Evolutionary conservation across 2,329 filamentous ascomycete genomes (phyloP).

Genomic region (Macroventuria anomochaeta): DNA sequence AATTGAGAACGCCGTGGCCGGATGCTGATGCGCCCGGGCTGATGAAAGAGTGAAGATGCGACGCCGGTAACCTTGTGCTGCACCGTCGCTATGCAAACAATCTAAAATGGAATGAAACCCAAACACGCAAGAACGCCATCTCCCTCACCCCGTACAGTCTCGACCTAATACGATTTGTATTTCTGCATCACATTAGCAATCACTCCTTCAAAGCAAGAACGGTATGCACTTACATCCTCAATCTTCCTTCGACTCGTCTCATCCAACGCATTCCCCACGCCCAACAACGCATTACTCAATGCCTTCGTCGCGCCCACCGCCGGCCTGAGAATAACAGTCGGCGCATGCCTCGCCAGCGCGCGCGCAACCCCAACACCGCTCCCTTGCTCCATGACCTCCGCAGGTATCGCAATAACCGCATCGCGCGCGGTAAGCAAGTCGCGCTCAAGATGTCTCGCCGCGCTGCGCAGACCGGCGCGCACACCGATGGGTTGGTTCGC

Average conservation of each 20-base stretch:
- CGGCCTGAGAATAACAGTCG: slow-evolving; percentile 90
- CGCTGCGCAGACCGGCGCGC: slow-evolving; percentile 81
- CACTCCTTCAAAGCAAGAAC: not conserved
- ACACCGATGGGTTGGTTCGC: slow-evolving; percentile 93
- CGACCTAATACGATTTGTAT: slow-evolving; percentile 39
- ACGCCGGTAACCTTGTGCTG: slow-evolving; percentile 4
- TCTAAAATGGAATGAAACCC: slow-evolving; percentile 5
- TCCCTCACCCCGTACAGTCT: not conserved
- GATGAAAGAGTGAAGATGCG: slow-evolving; percentile 9
- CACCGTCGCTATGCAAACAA: slow-evolving; percentile 28
- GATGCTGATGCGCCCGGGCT: not conserved
- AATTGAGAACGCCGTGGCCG: not conserved
- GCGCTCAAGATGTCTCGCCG: slow-evolving; percentile 80
- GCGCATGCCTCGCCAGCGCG: slow-evolving; percentile 79
- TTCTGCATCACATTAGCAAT: slow-evolving; percentile 25
- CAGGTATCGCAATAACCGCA: slow-evolving; percentile 92
- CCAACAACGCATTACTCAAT: slow-evolving; percentile 86
- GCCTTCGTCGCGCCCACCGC: slow-evolving; percentile 90
- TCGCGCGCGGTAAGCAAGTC: slow-evolving; percentile 88
- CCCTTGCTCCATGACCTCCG: slow-evolving; percentile 85
- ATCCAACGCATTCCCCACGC: slow-evolving; percentile 91
- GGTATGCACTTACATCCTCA: slow-evolving; percentile 77
- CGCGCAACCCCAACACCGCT: slow-evolving; percentile 80
- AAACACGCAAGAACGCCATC: too few relatives aligned
- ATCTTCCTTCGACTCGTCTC: slow-evolving; percentile 78